Conservation (phyloP, 495 filamentous ascomycete genomes). For the Parachaetomium inaequale region DNA sequence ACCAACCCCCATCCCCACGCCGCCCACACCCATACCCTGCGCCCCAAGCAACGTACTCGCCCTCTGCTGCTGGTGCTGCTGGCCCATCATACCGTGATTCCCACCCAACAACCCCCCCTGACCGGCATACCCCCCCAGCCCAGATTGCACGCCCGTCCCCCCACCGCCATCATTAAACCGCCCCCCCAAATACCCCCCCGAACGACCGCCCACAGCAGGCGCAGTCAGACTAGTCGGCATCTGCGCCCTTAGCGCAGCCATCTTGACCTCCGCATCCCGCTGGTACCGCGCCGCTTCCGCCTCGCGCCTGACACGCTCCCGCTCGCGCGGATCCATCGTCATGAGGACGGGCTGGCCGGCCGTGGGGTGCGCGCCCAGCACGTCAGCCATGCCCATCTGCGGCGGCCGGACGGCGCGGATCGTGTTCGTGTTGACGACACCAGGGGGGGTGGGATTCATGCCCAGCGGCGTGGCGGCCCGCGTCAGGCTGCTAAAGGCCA, state of each 20-base stretch:
- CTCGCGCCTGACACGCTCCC: constrained; percentile 34
- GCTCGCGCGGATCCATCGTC: constrained; percentile 33
- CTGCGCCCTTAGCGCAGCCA: constrained; percentile 41
- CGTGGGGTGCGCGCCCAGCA: constrained; percentile 49
- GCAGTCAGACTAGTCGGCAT: constrained; percentile 38
- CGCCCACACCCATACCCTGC: background rate
- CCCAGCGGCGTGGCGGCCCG: constrained; percentile 9
- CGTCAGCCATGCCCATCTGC: constrained; percentile 64
- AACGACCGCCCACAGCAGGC: constrained; percentile 25
- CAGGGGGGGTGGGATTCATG: too few species aligned
- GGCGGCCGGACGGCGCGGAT: background rate
- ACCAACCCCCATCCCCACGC: background rate
- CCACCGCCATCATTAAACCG: constrained; percentile 50
- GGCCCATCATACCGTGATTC: constrained; percentile 16
- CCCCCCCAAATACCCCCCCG: constrained; percentile 50
- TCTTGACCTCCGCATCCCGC: constrained; percentile 37
- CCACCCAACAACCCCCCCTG: background rate
- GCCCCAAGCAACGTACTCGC: background rate
- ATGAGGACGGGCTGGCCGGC: background rate
- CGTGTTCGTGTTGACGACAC: too few species aligned
- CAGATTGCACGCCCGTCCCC: constrained; percentile 22
- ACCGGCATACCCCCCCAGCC: constrained; percentile 24
- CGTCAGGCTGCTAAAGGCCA: constrained; percentile 25
- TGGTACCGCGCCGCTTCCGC: constrained; percentile 34
- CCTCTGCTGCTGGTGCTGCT: constrained; percentile 17